These are phyloP conservation scores for Fusarium foetens DNA, from an alignment of 2,329 filamentous ascomycete genomes.

Conservation along the genomic window DNA sequence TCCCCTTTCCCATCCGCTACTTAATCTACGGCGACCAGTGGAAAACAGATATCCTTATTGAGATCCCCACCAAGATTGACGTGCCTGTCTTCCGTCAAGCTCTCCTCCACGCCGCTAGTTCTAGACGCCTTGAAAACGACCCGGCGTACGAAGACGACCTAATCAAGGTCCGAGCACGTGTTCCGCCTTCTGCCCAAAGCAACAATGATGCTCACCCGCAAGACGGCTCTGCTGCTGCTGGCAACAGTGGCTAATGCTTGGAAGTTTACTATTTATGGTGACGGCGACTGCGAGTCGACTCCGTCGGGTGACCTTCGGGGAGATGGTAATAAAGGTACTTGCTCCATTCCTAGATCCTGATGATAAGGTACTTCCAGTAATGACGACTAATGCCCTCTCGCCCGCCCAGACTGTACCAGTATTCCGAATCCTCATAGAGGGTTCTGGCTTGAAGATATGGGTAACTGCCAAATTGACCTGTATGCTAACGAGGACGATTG, in stretches of 20 bases:
- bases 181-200: background rate
- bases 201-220: background rate
- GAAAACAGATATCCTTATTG: conserved; percentile 7
- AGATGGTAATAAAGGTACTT: background rate
- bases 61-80: background rate
- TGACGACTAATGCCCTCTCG: background rate
- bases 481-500: background rate
- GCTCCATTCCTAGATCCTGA: background rate
- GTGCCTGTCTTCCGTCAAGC: background rate
- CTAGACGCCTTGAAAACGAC: background rate
- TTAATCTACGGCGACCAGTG: background rate
- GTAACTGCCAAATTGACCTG: background rate
- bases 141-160: background rate
- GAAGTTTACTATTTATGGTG: background rate
- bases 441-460: background rate
- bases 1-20: conserved; percentile 39
- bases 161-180: background rate
- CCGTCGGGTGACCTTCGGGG: background rate
- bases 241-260: background rate
- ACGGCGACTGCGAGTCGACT: background rate
- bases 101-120: background rate
- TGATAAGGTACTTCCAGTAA: background rate
- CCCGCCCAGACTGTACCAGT: background rate
- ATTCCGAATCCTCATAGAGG: background rate
- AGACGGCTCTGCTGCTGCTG: background rate